Percentiles rank a stretch among this genome's conserved stretches.
Conservation (phyloP, 2,329 filamentous ascomycete genomes). For the Fusarium tjaetaba region DNA sequence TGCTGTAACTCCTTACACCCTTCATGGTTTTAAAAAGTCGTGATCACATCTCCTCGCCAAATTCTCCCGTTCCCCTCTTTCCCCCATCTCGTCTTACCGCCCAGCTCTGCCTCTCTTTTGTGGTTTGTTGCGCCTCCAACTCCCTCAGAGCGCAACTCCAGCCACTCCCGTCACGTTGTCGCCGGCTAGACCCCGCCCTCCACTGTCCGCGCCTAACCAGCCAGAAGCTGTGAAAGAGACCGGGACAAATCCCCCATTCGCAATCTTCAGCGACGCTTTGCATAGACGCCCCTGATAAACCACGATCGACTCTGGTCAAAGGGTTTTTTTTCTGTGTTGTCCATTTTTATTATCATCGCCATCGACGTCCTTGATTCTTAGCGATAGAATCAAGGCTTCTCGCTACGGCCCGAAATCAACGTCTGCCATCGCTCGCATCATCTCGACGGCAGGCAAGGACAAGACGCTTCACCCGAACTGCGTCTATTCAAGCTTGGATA, state of each 20-base stretch:
- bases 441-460: slow-evolving; percentile 15
- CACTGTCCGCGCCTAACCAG: slow-evolving; percentile 43
- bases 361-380: background rate
- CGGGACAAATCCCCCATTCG: slow-evolving; percentile 15
- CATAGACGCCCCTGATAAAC: slow-evolving; percentile 23
- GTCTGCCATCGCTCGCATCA: background rate
- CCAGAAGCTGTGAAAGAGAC: slow-evolving; percentile 40
- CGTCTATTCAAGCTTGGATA: slow-evolving; percentile 11
- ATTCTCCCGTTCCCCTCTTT: slow-evolving; percentile 1
- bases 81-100: slow-evolving; percentile 24
- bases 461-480: slow-evolving; percentile 2
- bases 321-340: background rate
- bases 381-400: slow-evolving; percentile 2
- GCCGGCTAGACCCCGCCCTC: slow-evolving; percentile 41
- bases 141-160: slow-evolving; percentile 35
- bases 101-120: slow-evolving; percentile 12
- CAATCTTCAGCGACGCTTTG: slow-evolving; percentile 33
- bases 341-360: slow-evolving; percentile 18
- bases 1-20: slow-evolving; percentile 9
- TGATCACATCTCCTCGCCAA: slow-evolving; percentile 10
- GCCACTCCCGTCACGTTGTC: slow-evolving; percentile 46
- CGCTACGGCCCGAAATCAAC: slow-evolving; percentile 15
- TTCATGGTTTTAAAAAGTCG: slow-evolving; percentile 5
- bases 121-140: slow-evolving; percentile 23
- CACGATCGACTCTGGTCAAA: slow-evolving; percentile 14